A percentile compares a stretch with the other conserved stretches of the same genome.
phyloP scores from a whole-genome alignment of 345 rosid species.

The Sisymbrium irio region DNA sequence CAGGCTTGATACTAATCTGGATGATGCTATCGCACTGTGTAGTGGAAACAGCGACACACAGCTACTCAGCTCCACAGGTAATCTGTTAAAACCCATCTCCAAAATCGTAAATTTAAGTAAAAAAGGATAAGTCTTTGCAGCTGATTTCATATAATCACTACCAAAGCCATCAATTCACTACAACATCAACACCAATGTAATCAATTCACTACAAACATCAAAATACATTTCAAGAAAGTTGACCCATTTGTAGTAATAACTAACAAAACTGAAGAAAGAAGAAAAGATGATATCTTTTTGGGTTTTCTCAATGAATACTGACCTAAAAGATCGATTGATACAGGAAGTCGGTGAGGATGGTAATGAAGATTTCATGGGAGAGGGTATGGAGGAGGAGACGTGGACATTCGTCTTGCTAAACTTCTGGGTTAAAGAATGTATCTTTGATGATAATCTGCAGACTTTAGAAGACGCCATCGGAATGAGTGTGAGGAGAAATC shows the following conservation, averaged over 20 bases:
- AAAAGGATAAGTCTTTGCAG: neutral
- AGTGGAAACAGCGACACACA: conserved; percentile 54
- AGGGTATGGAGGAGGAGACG: conserved; percentile 26
- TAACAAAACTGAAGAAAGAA: neutral
- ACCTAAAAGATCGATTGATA: conserved; percentile 37
- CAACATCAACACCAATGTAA: neutral
- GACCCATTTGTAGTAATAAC: neutral
- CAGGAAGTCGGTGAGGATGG: conserved; percentile 36
- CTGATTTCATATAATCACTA: neutral
- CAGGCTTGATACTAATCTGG: conserved; percentile 62
- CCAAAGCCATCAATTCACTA: neutral
- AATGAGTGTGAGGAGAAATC: neutral
- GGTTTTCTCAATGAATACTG: neutral
- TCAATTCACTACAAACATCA: neutral
- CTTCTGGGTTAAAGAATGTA: conserved; percentile 41
- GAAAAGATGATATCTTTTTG: neutral
- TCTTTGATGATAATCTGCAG: conserved; percentile 52
- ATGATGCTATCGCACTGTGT: conserved; percentile 63
- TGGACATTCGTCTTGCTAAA: conserved; percentile 27
- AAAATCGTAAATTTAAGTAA: neutral
- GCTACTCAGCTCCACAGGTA: conserved; percentile 61
- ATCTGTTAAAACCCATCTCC: conserved; percentile 31
- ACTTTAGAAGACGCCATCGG: conserved; percentile 52
- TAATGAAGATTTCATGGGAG: conserved; percentile 35
- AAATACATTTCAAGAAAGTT: neutral